These are phyloP conservation scores for Curvularia verruculosa DNA, from an alignment of 2,329 filamentous ascomycete species.

Conservation along the genomic window DNA sequence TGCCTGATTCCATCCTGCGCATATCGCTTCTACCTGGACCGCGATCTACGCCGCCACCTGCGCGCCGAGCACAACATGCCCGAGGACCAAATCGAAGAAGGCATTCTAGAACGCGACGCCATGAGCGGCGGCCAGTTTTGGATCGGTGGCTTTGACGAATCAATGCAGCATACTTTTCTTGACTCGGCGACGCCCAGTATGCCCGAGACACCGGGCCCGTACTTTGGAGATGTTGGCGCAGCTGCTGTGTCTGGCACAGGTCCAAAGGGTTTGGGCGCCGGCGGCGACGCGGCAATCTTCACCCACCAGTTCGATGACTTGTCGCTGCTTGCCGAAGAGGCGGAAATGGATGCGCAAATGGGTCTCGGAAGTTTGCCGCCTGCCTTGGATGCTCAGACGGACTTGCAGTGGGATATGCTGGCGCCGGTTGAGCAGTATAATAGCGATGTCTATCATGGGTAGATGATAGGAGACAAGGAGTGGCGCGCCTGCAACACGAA, in stretches of 20 bases:
- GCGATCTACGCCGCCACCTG: constrained; percentile 64
- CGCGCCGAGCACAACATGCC: constrained; percentile 51
- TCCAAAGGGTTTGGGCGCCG: constrained; percentile 8
- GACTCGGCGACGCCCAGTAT: constrained; percentile 40
- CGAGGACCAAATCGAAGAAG: constrained; percentile 46
- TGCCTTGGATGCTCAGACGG: constrained; percentile 28
- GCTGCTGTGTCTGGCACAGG: constrained; percentile 6
- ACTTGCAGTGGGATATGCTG: constrained; percentile 33
- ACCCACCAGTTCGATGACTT: constrained; percentile 26
- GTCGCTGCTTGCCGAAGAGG: constrained; percentile 25
- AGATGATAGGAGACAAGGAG: too few species aligned
- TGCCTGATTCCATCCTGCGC: constrained; percentile 60
- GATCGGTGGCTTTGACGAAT: constrained; percentile 50
- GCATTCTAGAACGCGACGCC: constrained; percentile 50
- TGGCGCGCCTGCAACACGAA: background rate
- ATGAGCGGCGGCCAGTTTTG: constrained; percentile 54
- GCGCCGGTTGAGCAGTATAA: constrained; percentile 37
- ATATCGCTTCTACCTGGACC: constrained; percentile 63
- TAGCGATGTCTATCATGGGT: constrained; percentile 6
- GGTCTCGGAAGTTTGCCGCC: constrained; percentile 27
- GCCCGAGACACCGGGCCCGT: constrained; percentile 41
- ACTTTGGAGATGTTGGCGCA: constrained; percentile 22
- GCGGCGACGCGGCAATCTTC: constrained; percentile 4
- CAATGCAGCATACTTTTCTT: constrained; percentile 16
- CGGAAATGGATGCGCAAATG: constrained; percentile 35